Base-by-base conservation (phyloP, 2,329 filamentous ascomycete genomes). In the Cordyceps fumosorosea region DNA sequence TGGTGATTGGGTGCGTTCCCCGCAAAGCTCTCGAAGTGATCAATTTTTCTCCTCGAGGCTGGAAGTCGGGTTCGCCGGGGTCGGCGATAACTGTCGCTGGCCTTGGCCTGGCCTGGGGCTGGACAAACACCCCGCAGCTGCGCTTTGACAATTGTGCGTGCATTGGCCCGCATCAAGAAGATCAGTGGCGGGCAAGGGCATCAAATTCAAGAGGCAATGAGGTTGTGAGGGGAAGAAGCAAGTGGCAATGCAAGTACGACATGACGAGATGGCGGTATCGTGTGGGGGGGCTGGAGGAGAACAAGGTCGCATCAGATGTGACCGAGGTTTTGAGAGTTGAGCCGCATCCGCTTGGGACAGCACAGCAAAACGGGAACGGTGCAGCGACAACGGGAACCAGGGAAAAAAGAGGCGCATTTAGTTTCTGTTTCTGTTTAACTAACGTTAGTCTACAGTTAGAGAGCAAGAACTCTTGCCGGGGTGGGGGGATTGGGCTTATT, bases 251-350 rank as follows among this genome's bases (percentile, higher is more conserved):
- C n/a, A 16, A 37, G 18, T 10, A 56, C 18, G 29, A 14, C 20
- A n/a, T 22, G 12, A 29, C 6, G 10, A 34, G n/a, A 29, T 7
- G 29, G 29, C 20, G 24, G 42, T 5, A 5, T 24, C 22, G 14
- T 58, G 45, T n/a, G 55, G 55, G 20, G 29, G 26, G 34, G 16
- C 3, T 6, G 20, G 52, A 8, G 18, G n/a, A n/a, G 22, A 24
- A 5, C 11, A 29, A 32, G 18, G 40, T 37, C 7, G 40, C 53
- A 56, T 44, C 45, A 58, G 32, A 58, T 58, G 45, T 45, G 20
- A 42, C 56, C 56, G 45, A 58, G 56, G 56, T 51, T 20, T 40
- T 29, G 45, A 26, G 18, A 42, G 56, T 58, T 58, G 56, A 58
- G 56, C 56, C 56, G 56, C 56, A 42, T 58, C 56, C 56, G 56